Percentiles rank a stretch among this genome's conserved stretches.
phyloP scores from a whole-genome alignment of 495 filamentous ascomycete species.

The Penicillium desertorum region DNA sequence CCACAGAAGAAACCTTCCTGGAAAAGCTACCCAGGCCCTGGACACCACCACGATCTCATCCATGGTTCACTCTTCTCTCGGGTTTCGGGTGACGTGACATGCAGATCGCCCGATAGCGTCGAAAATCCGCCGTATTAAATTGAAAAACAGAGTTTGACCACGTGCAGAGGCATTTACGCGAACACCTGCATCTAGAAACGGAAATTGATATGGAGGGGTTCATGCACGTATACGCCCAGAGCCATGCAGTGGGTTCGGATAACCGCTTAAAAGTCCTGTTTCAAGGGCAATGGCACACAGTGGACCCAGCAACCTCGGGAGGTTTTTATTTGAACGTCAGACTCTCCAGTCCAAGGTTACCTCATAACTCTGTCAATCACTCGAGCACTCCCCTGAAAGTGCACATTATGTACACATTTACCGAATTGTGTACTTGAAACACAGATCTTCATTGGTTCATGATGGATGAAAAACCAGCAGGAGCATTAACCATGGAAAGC shows the following conservation, averaged over 20 bases:
- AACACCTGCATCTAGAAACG: neutral
- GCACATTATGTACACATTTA: neutral
- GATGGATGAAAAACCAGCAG: neutral
- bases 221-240: no score
- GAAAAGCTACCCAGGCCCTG: neutral
- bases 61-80: neutral
- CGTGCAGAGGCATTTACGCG: neutral
- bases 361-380: neutral
- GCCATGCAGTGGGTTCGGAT: neutral
- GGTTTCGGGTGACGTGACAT: neutral
- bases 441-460: neutral
- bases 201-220: neutral
- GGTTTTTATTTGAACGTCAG: neutral
- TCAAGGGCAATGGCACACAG: neutral
- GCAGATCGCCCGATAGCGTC: conserved; percentile 7
- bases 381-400: neutral
- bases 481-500: neutral
- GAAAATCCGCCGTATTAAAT: neutral
- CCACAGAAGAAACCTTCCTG: no score
- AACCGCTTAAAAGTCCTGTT: neutral
- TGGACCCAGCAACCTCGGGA: neutral
- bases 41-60: conserved; percentile 1
- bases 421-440: neutral
- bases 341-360: neutral
- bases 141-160: neutral